Evolutionary conservation across 371 early-diverging fungal genomes (phyloP), one percentile per base, ranked within the genome.

Genomic region (Mortierella sp.): DNA sequence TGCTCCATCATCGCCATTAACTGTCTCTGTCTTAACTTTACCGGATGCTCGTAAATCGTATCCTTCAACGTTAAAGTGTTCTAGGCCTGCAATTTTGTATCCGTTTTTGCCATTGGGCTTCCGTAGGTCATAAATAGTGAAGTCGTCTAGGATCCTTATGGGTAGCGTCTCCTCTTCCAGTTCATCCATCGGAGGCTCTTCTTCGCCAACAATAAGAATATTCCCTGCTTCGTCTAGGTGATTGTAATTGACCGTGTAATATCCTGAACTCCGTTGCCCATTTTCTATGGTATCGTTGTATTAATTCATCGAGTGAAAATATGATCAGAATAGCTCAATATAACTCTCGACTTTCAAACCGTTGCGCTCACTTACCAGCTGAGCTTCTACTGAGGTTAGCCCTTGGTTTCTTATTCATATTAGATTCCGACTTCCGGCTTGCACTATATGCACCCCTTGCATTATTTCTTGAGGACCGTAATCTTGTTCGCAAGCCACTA

Each of bases 181-280:
- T 3, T 53, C 53, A 19, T 53, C 53, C 23, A 7, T 10, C 19
- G 53, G 28, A 15, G 53, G 9, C 7, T 53, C 28, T 8, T 53
- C 53, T 6, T 53, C 53, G 9, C 53, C 53, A 53, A 53, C 53
- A 53, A 53, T 53, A 3, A 53, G 26, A 53, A 53, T 53, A 28
- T 53, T 53, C 12, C 53, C 53, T 0, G 53, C 28, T 53, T 53
- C 53, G 23, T 53, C 53, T 9, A 53, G 53, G 53, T 53, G 13
- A 23, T 53, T 53, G 7, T 28, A 10, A 53, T 53, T 4, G 28
- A 53, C 53, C 5, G 19, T 9, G 15, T 53, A 53, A 15, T 53
- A 53, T 53, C 53, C 53, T 8, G 28, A 29, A 12, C 10, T 26
- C 15, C n/a, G 45, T 45, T 28, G 53, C 28, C 10, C 15, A 26